Percentiles rank a stretch among this genome's conserved stretches.
Evolutionary conservation across 768 basidiomycete genomes (phyloP).

Genomic region (Tricholoma terreum): DNA sequence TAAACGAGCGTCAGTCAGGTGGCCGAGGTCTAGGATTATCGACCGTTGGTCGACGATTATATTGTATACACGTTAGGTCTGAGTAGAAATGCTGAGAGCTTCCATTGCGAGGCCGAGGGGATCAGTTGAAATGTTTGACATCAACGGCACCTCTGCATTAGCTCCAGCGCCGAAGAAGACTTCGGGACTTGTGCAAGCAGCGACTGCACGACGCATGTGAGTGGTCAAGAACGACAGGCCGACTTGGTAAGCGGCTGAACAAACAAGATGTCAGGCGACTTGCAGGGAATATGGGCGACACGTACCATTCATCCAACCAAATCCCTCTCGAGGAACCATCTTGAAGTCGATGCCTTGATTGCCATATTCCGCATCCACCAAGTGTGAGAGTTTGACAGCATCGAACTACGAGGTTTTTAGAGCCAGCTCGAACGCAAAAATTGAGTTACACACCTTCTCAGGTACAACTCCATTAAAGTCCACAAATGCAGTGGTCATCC

Average conservation of each 20-base stretch:
- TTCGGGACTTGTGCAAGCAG: conserved; percentile 91
- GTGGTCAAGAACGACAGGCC: conserved; percentile 92
- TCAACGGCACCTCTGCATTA: conserved; percentile 35
- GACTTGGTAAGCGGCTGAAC: conserved; percentile 88
- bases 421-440: not conserved
- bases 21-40: not conserved
- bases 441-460: conserved; percentile 69
- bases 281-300: conserved; percentile 7
- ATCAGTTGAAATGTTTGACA: conserved; percentile 43
- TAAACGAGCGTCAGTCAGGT: not conserved
- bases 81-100: conserved; percentile 32
- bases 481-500: conserved; percentile 93
- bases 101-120: conserved; percentile 67
- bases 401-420: conserved; percentile 65
- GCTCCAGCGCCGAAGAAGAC: conserved; percentile 70
- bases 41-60: not conserved
- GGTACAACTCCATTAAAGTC: conserved; percentile 98
- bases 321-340: conserved; percentile 95
- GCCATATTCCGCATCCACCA: conserved; percentile 96
- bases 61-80: not conserved
- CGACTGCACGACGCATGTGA: conserved; percentile 93
- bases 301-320: conserved; percentile 97
- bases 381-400: conserved; percentile 90
- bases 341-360: conserved; percentile 98
- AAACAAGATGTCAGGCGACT: conserved; percentile 5